Conservation (phyloP, 2,329 filamentous ascomycete species). For the Hymenoscyphus repandus region DNA sequence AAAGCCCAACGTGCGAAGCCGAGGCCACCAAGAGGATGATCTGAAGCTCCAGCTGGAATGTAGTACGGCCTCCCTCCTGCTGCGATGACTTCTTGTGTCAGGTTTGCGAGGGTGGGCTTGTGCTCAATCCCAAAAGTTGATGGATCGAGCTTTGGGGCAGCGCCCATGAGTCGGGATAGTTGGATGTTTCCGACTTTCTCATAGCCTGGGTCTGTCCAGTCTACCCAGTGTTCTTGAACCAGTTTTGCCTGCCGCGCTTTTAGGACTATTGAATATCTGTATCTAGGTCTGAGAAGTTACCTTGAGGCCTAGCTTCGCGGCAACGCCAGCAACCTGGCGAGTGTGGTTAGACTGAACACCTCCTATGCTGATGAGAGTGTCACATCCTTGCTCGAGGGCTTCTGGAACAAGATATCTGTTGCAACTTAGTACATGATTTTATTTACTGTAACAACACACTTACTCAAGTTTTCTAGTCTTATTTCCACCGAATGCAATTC, state of each 20-base stretch:
- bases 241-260: slow-evolving; percentile 37
- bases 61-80: slow-evolving; percentile 61
- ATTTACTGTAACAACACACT: neutral
- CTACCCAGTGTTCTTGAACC: slow-evolving; percentile 66
- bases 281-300: slow-evolving; percentile 12
- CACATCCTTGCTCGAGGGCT: slow-evolving; percentile 49
- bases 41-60: slow-evolving; percentile 66
- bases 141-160: slow-evolving; percentile 55
- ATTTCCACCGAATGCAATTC: slow-evolving; percentile 63
- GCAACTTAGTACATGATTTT: neutral
- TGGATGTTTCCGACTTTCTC: slow-evolving; percentile 66
- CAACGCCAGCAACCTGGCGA: slow-evolving; percentile 59
- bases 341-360: slow-evolving; percentile 69
- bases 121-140: slow-evolving; percentile 64
- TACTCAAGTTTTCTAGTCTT: slow-evolving; percentile 65
- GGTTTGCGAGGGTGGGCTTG: slow-evolving; percentile 51
- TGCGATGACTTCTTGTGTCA: slow-evolving; percentile 47
- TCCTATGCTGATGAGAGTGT: slow-evolving; percentile 62
- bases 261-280: neutral
- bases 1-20: slow-evolving; percentile 69
- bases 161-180: slow-evolving; percentile 62
- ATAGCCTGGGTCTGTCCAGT: slow-evolving; percentile 54
- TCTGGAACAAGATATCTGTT: slow-evolving; percentile 58
- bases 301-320: slow-evolving; percentile 51
- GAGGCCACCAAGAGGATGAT: slow-evolving; percentile 64